A percentile compares a stretch with the other conserved stretches of the same genome.
Evolutionary conservation across 2,329 filamentous ascomycete species (phyloP).

Genomic region (Cytospora leucostoma): DNA sequence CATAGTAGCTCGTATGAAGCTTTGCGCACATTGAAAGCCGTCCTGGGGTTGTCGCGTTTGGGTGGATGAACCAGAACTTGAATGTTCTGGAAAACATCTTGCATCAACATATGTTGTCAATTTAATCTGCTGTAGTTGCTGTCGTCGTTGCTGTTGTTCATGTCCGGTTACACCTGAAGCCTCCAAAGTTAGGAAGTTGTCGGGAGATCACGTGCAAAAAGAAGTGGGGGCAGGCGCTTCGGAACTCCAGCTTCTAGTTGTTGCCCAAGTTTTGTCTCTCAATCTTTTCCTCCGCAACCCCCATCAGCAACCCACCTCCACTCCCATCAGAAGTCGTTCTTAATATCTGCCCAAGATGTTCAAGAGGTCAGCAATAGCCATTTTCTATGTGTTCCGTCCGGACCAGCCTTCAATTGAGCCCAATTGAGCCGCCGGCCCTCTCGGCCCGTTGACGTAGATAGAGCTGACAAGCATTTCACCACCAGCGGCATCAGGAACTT

Average conservation of each 20-base stretch:
- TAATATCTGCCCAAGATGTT: conserved; percentile 75
- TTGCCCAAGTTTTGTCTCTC: conserved; percentile 29
- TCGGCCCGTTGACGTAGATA: conserved; percentile 21
- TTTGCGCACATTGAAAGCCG: no score
- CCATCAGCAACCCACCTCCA: conserved; percentile 48
- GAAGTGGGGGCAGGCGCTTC: conserved; percentile 8
- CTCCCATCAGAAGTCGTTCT: conserved; percentile 63
- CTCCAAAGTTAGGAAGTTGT: not conserved
- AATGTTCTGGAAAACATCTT: no score
- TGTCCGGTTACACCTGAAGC: not conserved
- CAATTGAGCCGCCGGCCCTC: conserved; percentile 50
- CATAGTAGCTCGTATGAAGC: no score
- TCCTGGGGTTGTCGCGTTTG: no score
- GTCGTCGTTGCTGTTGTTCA: not conserved
- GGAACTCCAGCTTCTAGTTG: conserved; percentile 24
- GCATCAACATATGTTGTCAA: no score
- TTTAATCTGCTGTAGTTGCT: not conserved
- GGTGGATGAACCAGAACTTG: no score
- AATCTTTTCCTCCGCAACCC: conserved; percentile 43
- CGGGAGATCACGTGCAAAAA: conserved; percentile 10
- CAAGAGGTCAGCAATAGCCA: conserved; percentile 67
- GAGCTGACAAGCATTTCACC: conserved; percentile 36
- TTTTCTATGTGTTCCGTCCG: conserved; percentile 34
- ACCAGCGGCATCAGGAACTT: conserved; percentile 63
- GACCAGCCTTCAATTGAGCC: conserved; percentile 46